Evolutionary conservation across 2,329 filamentous ascomycete genomes (phyloP).

Genomic region (Exophiala viscosa): DNA sequence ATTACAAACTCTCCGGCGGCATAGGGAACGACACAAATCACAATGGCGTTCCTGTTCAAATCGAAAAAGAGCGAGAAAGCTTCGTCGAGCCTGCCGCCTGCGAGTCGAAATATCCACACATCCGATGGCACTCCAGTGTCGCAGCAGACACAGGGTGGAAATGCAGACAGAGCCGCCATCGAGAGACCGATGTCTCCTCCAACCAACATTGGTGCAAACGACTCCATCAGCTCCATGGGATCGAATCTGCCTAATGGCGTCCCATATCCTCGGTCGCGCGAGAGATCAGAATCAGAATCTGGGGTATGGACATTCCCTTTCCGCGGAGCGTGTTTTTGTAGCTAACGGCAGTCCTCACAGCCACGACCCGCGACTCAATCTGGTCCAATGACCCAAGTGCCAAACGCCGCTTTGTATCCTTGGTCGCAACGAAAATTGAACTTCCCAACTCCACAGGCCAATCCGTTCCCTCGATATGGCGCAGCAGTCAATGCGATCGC

Average conservation of each 20-base stretch:
- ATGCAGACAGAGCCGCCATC: constrained; percentile 15
- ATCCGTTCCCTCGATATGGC: constrained; percentile 94
- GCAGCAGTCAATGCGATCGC: constrained; percentile 89
- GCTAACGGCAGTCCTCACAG: constrained; percentile 14
- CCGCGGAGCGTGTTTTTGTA: constrained; percentile 7
- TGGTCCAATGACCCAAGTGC: constrained; percentile 48
- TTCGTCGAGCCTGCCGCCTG: constrained; percentile 48
- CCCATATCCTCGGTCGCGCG: constrained; percentile 44
- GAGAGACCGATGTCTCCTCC: constrained; percentile 18
- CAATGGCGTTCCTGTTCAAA: constrained; percentile 79
- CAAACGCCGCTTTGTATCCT: constrained; percentile 81
- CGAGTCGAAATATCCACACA: constrained; percentile 54
- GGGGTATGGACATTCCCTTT: constrained; percentile 45
- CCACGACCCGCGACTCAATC: constrained; percentile 21
- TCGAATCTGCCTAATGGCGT: constrained; percentile 18
- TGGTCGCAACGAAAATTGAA: constrained; percentile 90
- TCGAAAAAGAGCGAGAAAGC: constrained; percentile 59
- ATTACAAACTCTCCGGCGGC: neutral
- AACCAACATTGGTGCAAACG: constrained; percentile 20
- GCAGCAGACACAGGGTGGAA: constrained; percentile 57
- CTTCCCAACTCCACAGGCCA: constrained; percentile 75
- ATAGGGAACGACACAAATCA: neutral
- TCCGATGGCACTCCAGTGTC: constrained; percentile 46
- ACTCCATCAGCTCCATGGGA: constrained; percentile 22
- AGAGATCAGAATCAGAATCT: constrained; percentile 52